Evolutionary conservation across 2,329 filamentous ascomycete genomes (phyloP), one percentile per base, ranked within the genome.

Genomic region (Colletotrichum sp.): DNA sequence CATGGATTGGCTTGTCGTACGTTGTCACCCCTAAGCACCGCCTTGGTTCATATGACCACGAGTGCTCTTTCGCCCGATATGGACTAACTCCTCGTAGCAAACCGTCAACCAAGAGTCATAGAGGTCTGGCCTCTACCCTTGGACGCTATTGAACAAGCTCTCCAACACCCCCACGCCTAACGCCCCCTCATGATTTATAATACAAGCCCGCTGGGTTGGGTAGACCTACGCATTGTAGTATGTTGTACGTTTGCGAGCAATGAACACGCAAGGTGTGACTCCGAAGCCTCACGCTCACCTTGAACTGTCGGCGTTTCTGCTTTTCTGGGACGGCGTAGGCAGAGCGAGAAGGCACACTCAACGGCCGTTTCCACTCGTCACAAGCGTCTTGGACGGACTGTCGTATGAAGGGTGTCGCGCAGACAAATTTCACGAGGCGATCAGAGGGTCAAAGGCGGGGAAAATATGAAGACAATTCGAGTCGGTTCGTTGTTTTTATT

Each of bases 1-100:
- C 76, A 99, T 99, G 97, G 97, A 99, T 86, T 99, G 97, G 97
- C 89, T 99, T 83, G 96, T 98, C 89, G 95, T 96, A 86, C 85
- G 90, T 89, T 70, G 28, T 21, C 44, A 52, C 10, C 34, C 12
- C 24, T 30, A 12, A 59, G 13, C 30, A 8, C 12, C 28, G n/a
- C 26, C 36, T 8, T 52, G 44, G 44, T 52, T 21, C 2, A 52
- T 13, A 24, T 52, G 2, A 21, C 44, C 44, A 52, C 10, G n/a
- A 2, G 12, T 52, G 44, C 44, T 52, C n/a, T 21, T 9, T n/a
- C 32, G 24, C 44, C 32, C 12, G 34, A 52, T 28, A 63, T 21
- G 13, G 16, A 36, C 76, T 77, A 63, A 77, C 71, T 66, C 39
- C 49, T 21, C 39, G 34, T 34, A 80, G 78, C 78, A 79, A 80